Base-by-base conservation (phyloP, 192 early-diverging fungal genomes). In the Obelidium mucronatum region DNA sequence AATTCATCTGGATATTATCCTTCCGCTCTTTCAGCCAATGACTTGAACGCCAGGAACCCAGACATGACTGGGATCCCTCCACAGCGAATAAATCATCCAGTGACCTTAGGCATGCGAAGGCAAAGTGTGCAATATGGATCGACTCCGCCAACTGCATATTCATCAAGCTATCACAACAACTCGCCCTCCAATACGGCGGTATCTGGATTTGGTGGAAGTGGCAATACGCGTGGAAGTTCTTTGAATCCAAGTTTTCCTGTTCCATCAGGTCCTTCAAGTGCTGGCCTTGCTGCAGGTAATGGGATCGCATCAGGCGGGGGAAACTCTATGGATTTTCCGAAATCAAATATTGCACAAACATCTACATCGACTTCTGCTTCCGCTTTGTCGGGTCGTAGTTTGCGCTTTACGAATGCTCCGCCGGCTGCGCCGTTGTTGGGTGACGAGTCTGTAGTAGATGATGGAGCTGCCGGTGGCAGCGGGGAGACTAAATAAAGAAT, bases 1-100 rank as follows among this genome's bases (percentile, higher is more conserved):
- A 22, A 28, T 26, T 22, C 30, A 26, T 24, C 11, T 58, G 55
- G 55, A 24, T 58, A 58, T 26, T 31, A 22, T 22, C 55, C 44
- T 48, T 48, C 44, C 44, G 44, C 55, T 22, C 62, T 39, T 64
- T 39, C 62, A 13, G 62, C 62, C 35, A 35, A 35, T 22, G 28
- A 40, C 24, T 15, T 64, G 22, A 64, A 33, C 24, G 36, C 34
- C 11, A 13, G 15, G 30, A 64, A 58, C 24, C n/a, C 62, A 13
- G 40, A 64, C 24, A 35, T 64, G 36, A 64, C 8, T 64, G 62
- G 62, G 39, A 72, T 72, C n/a, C 69, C 33, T 6, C 69, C 69
- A 40, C 69, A 72, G 30, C 51, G 69, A 58, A 33, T 72, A 22
- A 72, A 40, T 31, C 69, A 72, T 58, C 69, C 69, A 19, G 69